Evolutionary conservation across 2,329 filamentous ascomycete genomes (phyloP).

Genomic region (Claviceps arundinis): DNA sequence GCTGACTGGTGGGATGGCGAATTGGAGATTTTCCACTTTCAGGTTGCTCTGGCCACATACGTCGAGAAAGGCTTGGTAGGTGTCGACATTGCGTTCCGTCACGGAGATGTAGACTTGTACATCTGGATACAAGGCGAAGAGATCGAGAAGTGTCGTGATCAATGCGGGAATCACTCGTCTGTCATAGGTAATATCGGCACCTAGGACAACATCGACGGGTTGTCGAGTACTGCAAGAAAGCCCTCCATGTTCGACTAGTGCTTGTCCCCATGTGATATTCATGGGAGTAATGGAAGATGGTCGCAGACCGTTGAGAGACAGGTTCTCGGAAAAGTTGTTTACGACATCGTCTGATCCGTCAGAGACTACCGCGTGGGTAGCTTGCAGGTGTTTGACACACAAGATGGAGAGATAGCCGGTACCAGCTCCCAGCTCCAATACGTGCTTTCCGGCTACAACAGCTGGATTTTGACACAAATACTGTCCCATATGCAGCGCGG

Average conservation of each 20-base stretch:
- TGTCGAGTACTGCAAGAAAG: constrained; percentile 33
- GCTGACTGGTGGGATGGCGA: constrained; percentile 22
- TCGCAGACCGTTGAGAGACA: constrained; percentile 54
- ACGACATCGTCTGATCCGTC: constrained; percentile 66
- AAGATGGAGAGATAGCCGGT: constrained; percentile 65
- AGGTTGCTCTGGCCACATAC: constrained; percentile 39
- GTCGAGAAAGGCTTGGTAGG: constrained; percentile 50
- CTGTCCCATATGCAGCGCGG: constrained; percentile 57
- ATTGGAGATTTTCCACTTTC: constrained; percentile 28
- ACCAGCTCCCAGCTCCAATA: constrained; percentile 64
- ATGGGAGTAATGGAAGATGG: constrained; percentile 33
- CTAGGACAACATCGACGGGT: constrained; percentile 51
- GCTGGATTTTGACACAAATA: constrained; percentile 42
- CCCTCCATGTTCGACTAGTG: constrained; percentile 44
- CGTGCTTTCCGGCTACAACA: constrained; percentile 37
- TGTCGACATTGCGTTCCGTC: constrained; percentile 56
- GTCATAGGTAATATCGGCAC: constrained; percentile 72
- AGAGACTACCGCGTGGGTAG: constrained; percentile 49
- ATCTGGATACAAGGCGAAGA: constrained; percentile 43
- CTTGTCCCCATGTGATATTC: constrained; percentile 52
- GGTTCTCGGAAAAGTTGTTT: constrained; percentile 50
- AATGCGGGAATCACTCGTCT: constrained; percentile 47
- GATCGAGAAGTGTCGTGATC: constrained; percentile 48
- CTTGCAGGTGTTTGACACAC: constrained; percentile 52
- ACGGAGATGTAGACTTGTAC: constrained; percentile 54